Conservation (phyloP, 192 early-diverging fungal genomes). For the Backusella tuberculispora region DNA sequence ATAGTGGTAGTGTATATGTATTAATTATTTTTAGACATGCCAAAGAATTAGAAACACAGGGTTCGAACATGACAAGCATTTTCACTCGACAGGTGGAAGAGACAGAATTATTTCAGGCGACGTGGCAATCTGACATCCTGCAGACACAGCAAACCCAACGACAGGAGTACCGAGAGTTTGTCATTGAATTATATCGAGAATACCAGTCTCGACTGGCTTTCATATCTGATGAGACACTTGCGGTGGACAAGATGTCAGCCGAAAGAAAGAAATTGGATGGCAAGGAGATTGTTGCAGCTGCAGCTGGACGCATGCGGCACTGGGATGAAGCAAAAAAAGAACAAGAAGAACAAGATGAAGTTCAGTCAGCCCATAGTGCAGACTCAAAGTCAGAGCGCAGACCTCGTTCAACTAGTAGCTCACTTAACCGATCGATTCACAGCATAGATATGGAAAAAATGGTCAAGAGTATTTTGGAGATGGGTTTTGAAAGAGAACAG, state of each 20-base stretch:
- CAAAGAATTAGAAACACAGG: slow-evolving; percentile 22
- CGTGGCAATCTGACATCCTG: slow-evolving; percentile 54
- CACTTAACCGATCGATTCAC: neutral
- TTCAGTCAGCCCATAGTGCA: neutral
- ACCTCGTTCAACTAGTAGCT: neutral
- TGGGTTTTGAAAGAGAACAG: slow-evolving; percentile 68
- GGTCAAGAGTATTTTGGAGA: slow-evolving; percentile 59
- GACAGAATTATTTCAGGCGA: slow-evolving; percentile 54
- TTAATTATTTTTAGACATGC: slow-evolving; percentile 25
- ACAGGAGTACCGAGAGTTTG: slow-evolving; percentile 59
- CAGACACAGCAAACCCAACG: slow-evolving; percentile 52
- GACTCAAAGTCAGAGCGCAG: neutral
- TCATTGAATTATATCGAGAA: slow-evolving; percentile 55
- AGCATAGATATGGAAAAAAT: slow-evolving; percentile 18
- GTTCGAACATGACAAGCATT: slow-evolving; percentile 32
- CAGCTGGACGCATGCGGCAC: slow-evolving; percentile 25
- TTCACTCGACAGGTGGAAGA: slow-evolving; percentile 50
- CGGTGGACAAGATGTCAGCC: neutral
- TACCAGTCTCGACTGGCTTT: slow-evolving; percentile 41
- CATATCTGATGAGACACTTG: neutral
- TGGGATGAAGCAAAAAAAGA: neutral
- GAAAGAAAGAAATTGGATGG: slow-evolving; percentile 46
- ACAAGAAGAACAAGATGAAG: neutral
- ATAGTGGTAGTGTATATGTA: neutral
- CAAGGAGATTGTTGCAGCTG: slow-evolving; percentile 56